Base-by-base conservation (phyloP, 768 basidiomycete genomes). In the Pleurotus tuoliensis region DNA sequence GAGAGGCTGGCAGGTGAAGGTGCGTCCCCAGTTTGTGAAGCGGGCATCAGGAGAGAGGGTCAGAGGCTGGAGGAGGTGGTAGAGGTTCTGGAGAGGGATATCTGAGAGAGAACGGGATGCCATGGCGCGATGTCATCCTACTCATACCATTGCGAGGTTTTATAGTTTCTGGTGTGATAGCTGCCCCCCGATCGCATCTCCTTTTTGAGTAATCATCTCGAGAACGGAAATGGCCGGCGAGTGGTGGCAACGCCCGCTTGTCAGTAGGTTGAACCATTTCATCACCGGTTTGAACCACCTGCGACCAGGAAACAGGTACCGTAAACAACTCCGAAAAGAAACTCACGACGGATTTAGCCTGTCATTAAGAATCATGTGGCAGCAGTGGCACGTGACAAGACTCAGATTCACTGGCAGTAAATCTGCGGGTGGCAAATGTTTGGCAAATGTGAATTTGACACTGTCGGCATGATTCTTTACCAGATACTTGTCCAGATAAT, bases 1-100 rank as follows among this genome's bases (percentile, higher is more conserved):
- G 45, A 79, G 72, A 15, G 94, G 92, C 1, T 66, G 65, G 64
- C 90, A 92, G 16, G 73, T 65, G 71, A 87, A 97, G 4, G 90
- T 93, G 52, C 73, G 77, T 4, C 87, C 94, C 96, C 96, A 98
- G 74, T 96, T 98, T 4, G 76, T 73, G 76, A 95, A 95, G 25
- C 64, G 67, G 5, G 81, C 68, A 7, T 70, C 64, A 40, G 73
- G 65, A 7, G 71, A 69, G 58, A 84, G 65, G 37, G 83, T 82
- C 61, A 88, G 76, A 47, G 82, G 82, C 20, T 72, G 68, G 34
- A 92, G 78, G 4, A 79, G 76, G 24, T 67, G 66, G 65, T 81
- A 81, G 38, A 91, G 80, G 18, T 73, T 66, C 18, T 71, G 61
- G 46, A 79, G 69, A 56, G 83, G 69, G 44, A 82, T 71, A 53